These are phyloP conservation scores for Colletotrichum navitas DNA, from an alignment of 2,329 filamentous ascomycete species.

Conservation along the genomic window DNA sequence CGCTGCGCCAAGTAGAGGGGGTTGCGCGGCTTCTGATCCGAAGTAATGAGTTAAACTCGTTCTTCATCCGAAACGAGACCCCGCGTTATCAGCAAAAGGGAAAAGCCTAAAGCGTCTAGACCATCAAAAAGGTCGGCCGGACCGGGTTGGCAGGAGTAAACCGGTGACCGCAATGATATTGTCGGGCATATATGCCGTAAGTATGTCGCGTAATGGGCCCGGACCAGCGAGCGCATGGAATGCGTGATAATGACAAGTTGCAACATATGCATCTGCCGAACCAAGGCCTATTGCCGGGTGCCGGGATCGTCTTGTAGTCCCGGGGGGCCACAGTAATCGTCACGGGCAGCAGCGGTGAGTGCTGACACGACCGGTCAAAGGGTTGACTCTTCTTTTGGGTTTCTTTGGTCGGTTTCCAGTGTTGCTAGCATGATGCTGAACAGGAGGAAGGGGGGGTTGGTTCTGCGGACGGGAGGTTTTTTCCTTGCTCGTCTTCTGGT, in stretches of 20 bases:
- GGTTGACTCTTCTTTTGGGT: conserved; percentile 3
- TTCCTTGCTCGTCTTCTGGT: background rate
- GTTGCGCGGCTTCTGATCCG: conserved; percentile 35
- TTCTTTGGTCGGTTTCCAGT: conserved; percentile 5
- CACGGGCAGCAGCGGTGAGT: conserved; percentile 4
- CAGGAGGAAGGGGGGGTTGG: background rate
- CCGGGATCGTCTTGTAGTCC: conserved; percentile 31
- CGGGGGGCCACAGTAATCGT: conserved; percentile 30
- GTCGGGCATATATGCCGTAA: background rate
- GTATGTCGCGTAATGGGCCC: conserved; percentile 12
- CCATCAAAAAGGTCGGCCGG: background rate
- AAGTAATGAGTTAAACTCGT: conserved; percentile 9
- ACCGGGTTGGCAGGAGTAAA: conserved; percentile 10
- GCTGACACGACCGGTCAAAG: background rate
- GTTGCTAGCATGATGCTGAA: conserved; percentile 14
- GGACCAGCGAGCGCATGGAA: conserved; percentile 8
- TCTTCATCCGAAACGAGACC: conserved; percentile 39
- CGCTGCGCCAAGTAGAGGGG: background rate
- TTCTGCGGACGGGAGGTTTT: background rate
- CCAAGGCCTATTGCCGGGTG: conserved; percentile 5
- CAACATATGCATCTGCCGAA: background rate
- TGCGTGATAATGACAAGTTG: conserved; percentile 7
- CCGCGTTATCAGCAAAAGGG: conserved; percentile 38
- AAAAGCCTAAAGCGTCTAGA: conserved; percentile 8
- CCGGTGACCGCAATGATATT: conserved; percentile 2